Base-by-base conservation (phyloP, 1,284 basidiomycete species). In the Lentinula novae-zelandiae region DNA sequence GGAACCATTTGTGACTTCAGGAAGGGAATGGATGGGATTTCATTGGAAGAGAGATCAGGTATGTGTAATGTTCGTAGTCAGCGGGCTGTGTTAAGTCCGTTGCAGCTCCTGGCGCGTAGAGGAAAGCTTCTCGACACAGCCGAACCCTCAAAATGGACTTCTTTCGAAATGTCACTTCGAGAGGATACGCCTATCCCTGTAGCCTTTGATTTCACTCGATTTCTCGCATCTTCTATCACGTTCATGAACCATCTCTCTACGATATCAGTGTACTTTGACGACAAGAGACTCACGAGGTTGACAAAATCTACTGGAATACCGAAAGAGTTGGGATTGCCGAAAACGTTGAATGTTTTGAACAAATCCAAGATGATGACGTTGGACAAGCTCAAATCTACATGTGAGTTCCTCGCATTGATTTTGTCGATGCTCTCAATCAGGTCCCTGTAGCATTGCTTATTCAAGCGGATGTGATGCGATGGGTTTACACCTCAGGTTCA, bases 11-110 rank as follows among this genome's bases (percentile, higher is more conserved):
- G 96, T 98, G 8, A 90, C 87, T 9, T 95, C 92, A 15, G 95
- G 93, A 70, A 87, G 83, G 56, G 84, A 93, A 70, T 95, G 92
- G 87, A 97, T 97, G 95, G 92, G 91, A 1, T 98, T 99, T 73
- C 93, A 97, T 72, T 99, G 95, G 95, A 96, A 90, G 67, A 92
- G 90, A 69, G 93, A 96, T 69, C 88, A 90, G 76, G 88, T 87
- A 65, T 52, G 63, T 48, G 4, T 9, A 36, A n/a, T 22, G 13
- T 57, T 20, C 53, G 17, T 7, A 34, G 5, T 17, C 17, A 17
- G 4, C 20, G 34, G 31, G 1, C 49, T 17, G 27, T 27, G 36
- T 53, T 59, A 54, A 46, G 17, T 61, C 49, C 60, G 52, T 54
- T 64, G 20, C 72, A 91, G 85, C 79, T 96, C 0, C 88, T 89